phyloP scores from a whole-genome alignment of 2,329 filamentous ascomycete species.

The Fusarium sp. region DNA sequence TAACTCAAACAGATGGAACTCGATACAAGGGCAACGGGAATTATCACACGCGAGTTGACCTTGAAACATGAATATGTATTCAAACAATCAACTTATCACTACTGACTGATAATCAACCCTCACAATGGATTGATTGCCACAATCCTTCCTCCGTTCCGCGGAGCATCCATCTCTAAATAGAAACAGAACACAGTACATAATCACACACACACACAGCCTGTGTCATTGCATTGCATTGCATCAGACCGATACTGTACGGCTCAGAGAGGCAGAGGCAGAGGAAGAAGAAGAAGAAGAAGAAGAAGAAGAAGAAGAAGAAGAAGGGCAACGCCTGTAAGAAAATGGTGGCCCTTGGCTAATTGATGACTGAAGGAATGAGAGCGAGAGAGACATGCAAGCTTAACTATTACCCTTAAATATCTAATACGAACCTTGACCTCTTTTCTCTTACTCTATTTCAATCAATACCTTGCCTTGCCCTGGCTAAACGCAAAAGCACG shows the following conservation, averaged over 20 bases:
- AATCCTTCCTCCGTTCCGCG: not conserved
- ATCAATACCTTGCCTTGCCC: not conserved
- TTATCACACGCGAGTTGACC: not conserved
- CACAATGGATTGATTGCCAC: not conserved
- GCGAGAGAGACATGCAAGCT: not conserved
- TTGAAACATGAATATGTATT: not conserved
- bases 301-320: not conserved
- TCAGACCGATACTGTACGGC: slow-evolving; percentile 7
- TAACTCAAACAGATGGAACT: not conserved
- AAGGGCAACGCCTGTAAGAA: slow-evolving; percentile 19
- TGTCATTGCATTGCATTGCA: slow-evolving; percentile 13
- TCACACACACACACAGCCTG: not conserved
- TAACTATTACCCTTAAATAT: not conserved
- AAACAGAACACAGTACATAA: not conserved
- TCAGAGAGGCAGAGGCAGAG: slow-evolving; percentile 26
- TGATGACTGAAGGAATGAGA: not conserved
- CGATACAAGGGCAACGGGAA: not conserved
- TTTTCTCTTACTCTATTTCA: not conserved
- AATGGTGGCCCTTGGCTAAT: slow-evolving; percentile 7
- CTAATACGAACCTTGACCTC: not conserved
- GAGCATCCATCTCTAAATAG: not conserved
- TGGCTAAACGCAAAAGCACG: not conserved
- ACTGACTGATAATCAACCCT: not conserved
- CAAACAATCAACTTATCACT: not conserved
- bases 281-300: slow-evolving; percentile 1